Conservation (phyloP, 164 flowering plant species). For the Vitis cinerea region DNA sequence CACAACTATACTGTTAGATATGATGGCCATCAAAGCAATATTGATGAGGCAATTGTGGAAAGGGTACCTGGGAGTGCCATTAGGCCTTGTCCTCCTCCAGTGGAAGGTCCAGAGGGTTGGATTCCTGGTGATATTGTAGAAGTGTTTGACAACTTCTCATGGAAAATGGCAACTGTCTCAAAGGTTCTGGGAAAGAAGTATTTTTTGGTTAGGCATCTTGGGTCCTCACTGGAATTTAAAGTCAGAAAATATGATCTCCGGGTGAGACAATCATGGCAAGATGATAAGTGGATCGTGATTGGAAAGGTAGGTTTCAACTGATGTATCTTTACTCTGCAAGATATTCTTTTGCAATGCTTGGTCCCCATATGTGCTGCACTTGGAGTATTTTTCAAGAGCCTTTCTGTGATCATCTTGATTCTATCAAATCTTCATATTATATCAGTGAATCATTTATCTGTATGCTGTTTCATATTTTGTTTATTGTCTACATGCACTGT, state of each 20-base stretch:
- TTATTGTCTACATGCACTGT: background rate
- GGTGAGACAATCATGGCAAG: slow-evolving; percentile 50
- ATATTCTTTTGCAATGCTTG: background rate
- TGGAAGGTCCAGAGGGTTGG: slow-evolving; percentile 38
- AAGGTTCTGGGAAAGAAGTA: slow-evolving; percentile 31
- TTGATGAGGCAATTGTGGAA: slow-evolving; percentile 28
- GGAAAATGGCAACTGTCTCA: slow-evolving; percentile 67
- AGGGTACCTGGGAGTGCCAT: slow-evolving; percentile 60
- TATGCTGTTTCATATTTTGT: background rate
- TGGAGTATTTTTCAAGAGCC: too few relatives aligned
- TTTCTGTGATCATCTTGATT: too few relatives aligned
- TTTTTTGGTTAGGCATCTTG: slow-evolving; percentile 52
- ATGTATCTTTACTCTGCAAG: background rate
- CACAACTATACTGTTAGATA: slow-evolving; percentile 59
- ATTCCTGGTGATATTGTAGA: slow-evolving; percentile 66
- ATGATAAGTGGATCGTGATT: slow-evolving; percentile 44
- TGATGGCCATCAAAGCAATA: slow-evolving; percentile 19
- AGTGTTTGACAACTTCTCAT: slow-evolving; percentile 60
- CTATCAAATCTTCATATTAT: too few relatives aligned
- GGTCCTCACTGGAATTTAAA: slow-evolving; percentile 35
- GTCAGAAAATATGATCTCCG: slow-evolving; percentile 35
- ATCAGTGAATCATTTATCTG: too few relatives aligned
- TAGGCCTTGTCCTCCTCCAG: slow-evolving; percentile 68
- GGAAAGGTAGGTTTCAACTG: slow-evolving; percentile 48
- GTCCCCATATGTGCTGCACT: too few relatives aligned